Base-by-base conservation (phyloP, 1,284 basidiomycete genomes). In the Microbotryum lychnidis-dioicae region DNA sequence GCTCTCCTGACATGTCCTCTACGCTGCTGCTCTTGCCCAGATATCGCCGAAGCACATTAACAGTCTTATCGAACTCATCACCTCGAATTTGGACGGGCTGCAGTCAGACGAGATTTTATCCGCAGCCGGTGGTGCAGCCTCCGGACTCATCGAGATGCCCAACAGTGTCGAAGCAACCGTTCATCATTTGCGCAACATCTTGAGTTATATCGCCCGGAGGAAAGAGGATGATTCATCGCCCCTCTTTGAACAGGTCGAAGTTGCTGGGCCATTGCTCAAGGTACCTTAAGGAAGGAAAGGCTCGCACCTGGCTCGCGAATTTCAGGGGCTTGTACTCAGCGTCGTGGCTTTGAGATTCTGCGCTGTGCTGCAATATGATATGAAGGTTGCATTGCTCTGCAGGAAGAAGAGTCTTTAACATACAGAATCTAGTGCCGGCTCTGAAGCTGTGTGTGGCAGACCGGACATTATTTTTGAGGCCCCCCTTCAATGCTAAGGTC, bases 1-100 rank as follows among this genome's bases (percentile, higher is more conserved):
- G 46, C n/a, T 23, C 1, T 31, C 31, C 23, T 50, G 18, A 23
- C 45, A 31, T 2, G 27, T 33, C 12, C 21, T 21, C 4, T 46
- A 37, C 16, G 3, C 50, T 42, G 52, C 44, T 44, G 18, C n/a
- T 14, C 48, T 16, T n/a, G 33, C 56, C 5, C 72, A 91, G 88
- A 81, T 92, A 59, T 89, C 90, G 33, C 84, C 92, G 18, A 94
- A 93, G 78, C 96, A 93, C 70, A 86, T 96, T 66, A 94, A 93
- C 76, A 89, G 87, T 64, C 82, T 96, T 52, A 89, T 96, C 25
- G 91, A 96, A 72, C 81, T 96, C 42, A 92, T 96, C 75, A 89
- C 89, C 0, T 85, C 85, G 25, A 89, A 87, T 71, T 89, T 96
- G 74, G 91, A 96, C 76, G 84, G 82, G 66, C 87, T 93, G 68